Conservation (phyloP, 2,329 filamentous ascomycete genomes). For the Penicillium sp. region DNA sequence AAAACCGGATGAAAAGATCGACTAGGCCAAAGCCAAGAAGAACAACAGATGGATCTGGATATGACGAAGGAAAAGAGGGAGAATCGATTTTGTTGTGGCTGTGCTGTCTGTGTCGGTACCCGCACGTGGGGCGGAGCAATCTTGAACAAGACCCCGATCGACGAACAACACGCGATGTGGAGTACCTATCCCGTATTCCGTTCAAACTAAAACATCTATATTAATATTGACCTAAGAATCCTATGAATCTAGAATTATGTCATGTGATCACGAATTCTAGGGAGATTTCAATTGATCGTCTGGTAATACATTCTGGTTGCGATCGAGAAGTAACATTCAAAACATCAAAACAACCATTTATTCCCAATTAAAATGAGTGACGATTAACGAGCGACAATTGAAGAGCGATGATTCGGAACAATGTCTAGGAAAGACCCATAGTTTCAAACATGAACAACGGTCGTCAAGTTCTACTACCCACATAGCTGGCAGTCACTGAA, state of each 20-base stretch:
- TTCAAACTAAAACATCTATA: too few relatives aligned
- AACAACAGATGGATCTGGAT: neutral
- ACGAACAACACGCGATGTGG: neutral
- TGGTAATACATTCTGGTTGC: neutral
- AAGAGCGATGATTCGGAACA: neutral
- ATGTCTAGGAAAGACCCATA: too few relatives aligned
- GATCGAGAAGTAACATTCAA: neutral
- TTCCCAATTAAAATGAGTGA: neutral
- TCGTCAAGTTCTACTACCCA: neutral
- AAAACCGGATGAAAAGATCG: neutral
- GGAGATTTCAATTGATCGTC: neutral
- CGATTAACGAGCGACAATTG: neutral
- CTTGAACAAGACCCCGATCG: neutral
- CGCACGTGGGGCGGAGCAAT: neutral
- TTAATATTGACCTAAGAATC: neutral
- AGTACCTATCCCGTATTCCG: neutral
- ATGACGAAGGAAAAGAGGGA: slow-evolving; percentile 1
- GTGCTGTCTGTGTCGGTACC: neutral
- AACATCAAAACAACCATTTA: too few relatives aligned
- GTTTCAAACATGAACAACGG: neutral
- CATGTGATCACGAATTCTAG: neutral
- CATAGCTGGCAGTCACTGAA: neutral
- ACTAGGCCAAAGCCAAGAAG: neutral
- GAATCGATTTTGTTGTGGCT: slow-evolving; percentile 4
- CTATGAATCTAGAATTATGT: too few relatives aligned